Conservation (phyloP, 164 flowering plant genomes). For the Kingdonia uniflora region DNA sequence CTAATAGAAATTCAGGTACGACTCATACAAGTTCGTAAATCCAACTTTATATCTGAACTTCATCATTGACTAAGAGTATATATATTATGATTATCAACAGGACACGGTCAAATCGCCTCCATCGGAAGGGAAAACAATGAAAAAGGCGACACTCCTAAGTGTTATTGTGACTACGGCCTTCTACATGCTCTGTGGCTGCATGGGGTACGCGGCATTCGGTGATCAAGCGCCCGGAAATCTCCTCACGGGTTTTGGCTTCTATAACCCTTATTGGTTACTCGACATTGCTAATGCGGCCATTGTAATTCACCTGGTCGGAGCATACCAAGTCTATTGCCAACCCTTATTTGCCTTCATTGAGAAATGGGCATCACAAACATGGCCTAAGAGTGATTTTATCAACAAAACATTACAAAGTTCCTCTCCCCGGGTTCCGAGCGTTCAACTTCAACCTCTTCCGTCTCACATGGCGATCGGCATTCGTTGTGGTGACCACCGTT, state of each 20-base stretch:
- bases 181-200: constrained; percentile 59
- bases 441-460: constrained; percentile 38
- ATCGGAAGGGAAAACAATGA: constrained; percentile 52
- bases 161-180: constrained; percentile 38
- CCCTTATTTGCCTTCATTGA: constrained; percentile 60
- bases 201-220: constrained; percentile 65
- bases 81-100: constrained; percentile 14
- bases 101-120: constrained; percentile 54
- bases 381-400: constrained; percentile 34
- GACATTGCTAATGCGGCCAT: constrained; percentile 58
- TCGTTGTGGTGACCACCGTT: constrained; percentile 40
- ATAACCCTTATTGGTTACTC: constrained; percentile 54
- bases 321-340: constrained; percentile 56
- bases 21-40: background rate
- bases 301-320: constrained; percentile 61
- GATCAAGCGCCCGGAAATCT: constrained; percentile 49
- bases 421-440: constrained; percentile 24
- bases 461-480: constrained; percentile 35
- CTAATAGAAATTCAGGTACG: constrained; percentile 64
- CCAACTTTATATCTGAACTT: background rate
- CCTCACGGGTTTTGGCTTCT: constrained; percentile 63
- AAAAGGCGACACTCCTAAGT: constrained; percentile 34
- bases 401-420: constrained; percentile 28
- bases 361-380: constrained; percentile 28
- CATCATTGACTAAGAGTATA: background rate